Evolutionary conservation across 2,329 filamentous ascomycete genomes (phyloP).

Genomic region (Aureobasidium pullulans): DNA sequence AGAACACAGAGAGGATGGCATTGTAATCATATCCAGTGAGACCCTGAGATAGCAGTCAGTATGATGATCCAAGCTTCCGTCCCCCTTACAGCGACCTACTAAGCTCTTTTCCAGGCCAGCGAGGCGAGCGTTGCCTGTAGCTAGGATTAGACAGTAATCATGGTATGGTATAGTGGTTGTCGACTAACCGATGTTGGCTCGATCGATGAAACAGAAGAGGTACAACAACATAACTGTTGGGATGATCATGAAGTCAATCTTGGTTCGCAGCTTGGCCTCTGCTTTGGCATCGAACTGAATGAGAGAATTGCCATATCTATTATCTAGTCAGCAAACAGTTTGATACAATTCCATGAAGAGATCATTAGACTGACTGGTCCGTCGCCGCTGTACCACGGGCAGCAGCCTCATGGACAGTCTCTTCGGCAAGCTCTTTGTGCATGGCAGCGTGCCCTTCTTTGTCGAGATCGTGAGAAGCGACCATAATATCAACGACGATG

Average conservation of each 20-base stretch:
- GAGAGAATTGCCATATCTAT: slow-evolving; percentile 43
- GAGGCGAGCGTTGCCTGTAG: slow-evolving; percentile 49
- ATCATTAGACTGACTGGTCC: slow-evolving; percentile 31
- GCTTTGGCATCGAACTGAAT: slow-evolving; percentile 50
- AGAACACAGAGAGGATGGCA: slow-evolving; percentile 59
- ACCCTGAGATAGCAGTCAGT: too few relatives aligned
- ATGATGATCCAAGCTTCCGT: too few relatives aligned
- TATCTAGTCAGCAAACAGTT: slow-evolving; percentile 27
- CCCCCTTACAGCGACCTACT: too few relatives aligned
- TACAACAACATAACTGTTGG: slow-evolving; percentile 61
- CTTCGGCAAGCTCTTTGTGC: slow-evolving; percentile 14
- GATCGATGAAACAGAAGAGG: slow-evolving; percentile 66
- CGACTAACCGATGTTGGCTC: slow-evolving; percentile 59
- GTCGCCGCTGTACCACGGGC: slow-evolving; percentile 41
- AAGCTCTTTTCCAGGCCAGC: slow-evolving; percentile 56
- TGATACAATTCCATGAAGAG: too few relatives aligned
- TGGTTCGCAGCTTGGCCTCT: slow-evolving; percentile 52
- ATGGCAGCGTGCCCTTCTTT: slow-evolving; percentile 2
- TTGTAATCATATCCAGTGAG: slow-evolving; percentile 59
- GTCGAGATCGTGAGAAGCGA: neutral
- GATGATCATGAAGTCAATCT: slow-evolving; percentile 59
- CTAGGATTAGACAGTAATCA: neutral
- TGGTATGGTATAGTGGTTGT: neutral
- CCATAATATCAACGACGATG: neutral
- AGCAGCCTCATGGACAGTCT: slow-evolving; percentile 31